phyloP scores from a whole-genome alignment of 2,329 filamentous ascomycete genomes.

The Septoria linicola region DNA sequence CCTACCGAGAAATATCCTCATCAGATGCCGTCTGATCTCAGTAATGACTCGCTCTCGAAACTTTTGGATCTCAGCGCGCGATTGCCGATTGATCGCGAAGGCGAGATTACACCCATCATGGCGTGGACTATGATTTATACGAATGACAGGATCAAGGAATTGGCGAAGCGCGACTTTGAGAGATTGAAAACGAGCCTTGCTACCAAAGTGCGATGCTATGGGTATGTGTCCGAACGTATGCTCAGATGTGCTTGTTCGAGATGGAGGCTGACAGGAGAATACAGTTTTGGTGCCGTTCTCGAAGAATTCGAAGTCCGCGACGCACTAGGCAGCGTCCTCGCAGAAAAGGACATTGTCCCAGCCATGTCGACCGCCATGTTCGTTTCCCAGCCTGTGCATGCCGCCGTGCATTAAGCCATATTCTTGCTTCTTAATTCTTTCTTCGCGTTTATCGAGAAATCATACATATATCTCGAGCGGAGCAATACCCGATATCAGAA shows the following conservation, averaged over 20 bases:
- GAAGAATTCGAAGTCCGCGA: slow-evolving; percentile 75
- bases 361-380: slow-evolving; percentile 9
- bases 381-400: not conserved
- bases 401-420: not conserved
- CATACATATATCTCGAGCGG: no score
- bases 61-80: slow-evolving; percentile 80
- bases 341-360: slow-evolving; percentile 49
- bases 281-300: slow-evolving; percentile 65
- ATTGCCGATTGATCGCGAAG: slow-evolving; percentile 68
- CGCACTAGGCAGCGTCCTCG: slow-evolving; percentile 70
- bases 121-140: slow-evolving; percentile 80
- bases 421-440: no score
- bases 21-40: slow-evolving; percentile 72
- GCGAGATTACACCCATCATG: slow-evolving; percentile 93
- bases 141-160: slow-evolving; percentile 66
- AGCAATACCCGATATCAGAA: no score
- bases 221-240: slow-evolving; percentile 56
- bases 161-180: slow-evolving; percentile 41
- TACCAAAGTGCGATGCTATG: slow-evolving; percentile 86
- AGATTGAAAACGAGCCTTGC: slow-evolving; percentile 49
- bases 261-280: not conserved
- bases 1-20: slow-evolving; percentile 60
- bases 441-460: no score
- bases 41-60: slow-evolving; percentile 72
- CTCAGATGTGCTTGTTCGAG: not conserved